A percentile compares a stretch with the other conserved stretches of the same genome.
Conservation (phyloP, 2,329 filamentous ascomycete species). For the Kalaharituber pfeilii region DNA sequence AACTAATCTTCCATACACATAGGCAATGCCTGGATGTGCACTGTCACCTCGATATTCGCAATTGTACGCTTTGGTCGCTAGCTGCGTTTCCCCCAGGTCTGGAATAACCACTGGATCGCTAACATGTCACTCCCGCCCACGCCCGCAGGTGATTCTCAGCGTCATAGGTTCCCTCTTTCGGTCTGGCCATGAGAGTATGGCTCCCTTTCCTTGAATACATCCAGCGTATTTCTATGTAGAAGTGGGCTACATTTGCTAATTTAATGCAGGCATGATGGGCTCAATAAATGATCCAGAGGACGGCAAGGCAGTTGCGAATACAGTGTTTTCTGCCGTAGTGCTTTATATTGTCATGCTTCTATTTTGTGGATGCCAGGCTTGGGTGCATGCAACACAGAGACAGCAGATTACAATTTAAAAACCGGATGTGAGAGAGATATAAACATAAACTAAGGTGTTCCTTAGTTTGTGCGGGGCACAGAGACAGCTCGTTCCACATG, state of each 20-base stretch:
- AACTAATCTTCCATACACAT: too few species aligned
- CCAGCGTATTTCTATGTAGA: not conserved
- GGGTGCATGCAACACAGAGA: slow-evolving; percentile 26
- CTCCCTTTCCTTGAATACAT: not conserved
- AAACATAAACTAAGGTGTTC: too few species aligned
- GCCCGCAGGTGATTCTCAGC: not conserved
- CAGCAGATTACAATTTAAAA: slow-evolving; percentile 35
- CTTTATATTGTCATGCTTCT: not conserved
- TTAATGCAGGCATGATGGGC: not conserved
- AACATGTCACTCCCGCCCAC: not conserved
- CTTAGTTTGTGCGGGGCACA: too few species aligned
- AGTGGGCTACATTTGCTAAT: not conserved
- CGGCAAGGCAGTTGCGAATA: not conserved
- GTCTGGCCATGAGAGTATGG: not conserved
- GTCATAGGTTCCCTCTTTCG: not conserved
- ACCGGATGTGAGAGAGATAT: too few species aligned
- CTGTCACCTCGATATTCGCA: not conserved
- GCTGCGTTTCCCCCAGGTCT: not conserved
- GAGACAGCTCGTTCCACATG: too few species aligned
- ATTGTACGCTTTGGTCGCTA: not conserved
- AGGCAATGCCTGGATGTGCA: not conserved
- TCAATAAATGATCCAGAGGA: not conserved
- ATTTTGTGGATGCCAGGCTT: slow-evolving; percentile 1
- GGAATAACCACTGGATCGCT: not conserved
- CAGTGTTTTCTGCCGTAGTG: not conserved